phyloP scores from a whole-genome alignment of 345 rosid species.

The Arabis alpina region DNA sequence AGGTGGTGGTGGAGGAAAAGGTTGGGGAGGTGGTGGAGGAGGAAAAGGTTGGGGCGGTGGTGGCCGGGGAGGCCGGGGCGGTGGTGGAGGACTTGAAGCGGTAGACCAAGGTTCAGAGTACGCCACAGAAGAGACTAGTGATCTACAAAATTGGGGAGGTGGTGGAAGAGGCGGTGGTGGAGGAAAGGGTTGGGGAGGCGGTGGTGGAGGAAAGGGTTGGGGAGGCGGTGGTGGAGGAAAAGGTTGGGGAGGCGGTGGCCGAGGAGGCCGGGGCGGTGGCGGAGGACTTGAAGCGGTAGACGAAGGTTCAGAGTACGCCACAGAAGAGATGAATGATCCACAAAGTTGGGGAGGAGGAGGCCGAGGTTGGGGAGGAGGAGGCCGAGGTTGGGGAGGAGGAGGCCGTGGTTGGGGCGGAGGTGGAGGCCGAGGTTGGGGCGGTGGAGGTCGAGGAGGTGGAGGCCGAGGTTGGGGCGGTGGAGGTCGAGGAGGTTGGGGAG shows the following conservation, averaged over 20 bases:
- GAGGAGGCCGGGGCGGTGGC: slow-evolving; percentile 1
- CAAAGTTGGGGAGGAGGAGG: neutral
- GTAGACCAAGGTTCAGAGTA: too few species aligned
- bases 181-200: neutral
- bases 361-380: neutral
- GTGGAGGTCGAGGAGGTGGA: neutral
- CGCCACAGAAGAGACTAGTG: too few species aligned
- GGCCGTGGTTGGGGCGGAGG: neutral
- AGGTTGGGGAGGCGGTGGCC: slow-evolving; percentile 21
- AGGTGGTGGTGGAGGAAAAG: neutral
- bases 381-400: neutral
- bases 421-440: slow-evolving; percentile 19
- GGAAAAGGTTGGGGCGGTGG: slow-evolving; percentile 19
- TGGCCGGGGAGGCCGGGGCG: slow-evolving; percentile 1
- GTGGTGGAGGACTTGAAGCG: neutral
- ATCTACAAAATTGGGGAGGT: neutral
- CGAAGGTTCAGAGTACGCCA: too few species aligned
- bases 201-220: slow-evolving; percentile 15
- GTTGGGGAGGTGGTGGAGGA: slow-evolving; percentile 6
- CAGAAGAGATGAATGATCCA: too few species aligned
- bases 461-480: neutral
- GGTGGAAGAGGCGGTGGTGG: slow-evolving; percentile 5
- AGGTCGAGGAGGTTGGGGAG: slow-evolving; percentile 7
- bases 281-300: neutral
- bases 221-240: neutral